phyloP scores from a whole-genome alignment of 75 land plant genomes.

The Larix kaempferi region DNA sequence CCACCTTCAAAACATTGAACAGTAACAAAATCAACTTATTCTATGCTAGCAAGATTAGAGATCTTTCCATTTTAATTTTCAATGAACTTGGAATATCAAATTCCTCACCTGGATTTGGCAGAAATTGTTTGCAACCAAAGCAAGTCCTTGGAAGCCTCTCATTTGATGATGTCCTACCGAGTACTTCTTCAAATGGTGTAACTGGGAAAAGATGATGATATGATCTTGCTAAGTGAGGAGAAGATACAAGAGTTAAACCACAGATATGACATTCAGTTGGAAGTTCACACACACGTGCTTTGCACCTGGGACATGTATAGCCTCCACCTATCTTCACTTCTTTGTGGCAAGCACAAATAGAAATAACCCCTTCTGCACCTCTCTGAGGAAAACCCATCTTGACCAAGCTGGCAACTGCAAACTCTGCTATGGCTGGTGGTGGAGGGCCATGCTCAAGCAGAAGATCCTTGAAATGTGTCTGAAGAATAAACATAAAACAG shows the following conservation, averaged over 20 bases:
- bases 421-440: constrained; percentile 96
- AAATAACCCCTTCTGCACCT: constrained; percentile 83
- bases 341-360: constrained; percentile 94
- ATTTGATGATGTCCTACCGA: constrained; percentile 16
- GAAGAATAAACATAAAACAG: constrained; percentile 9
- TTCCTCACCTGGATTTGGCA: constrained; percentile 61
- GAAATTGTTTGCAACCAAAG: constrained; percentile 86
- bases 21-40: not conserved
- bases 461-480: constrained; percentile 91
- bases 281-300: constrained; percentile 90
- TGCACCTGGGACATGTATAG: constrained; percentile 95
- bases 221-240: constrained; percentile 97
- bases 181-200: constrained; percentile 72
- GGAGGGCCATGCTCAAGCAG: constrained; percentile 95
- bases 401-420: constrained; percentile 84
- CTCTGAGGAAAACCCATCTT: constrained; percentile 98
- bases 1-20: not conserved
- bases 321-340: constrained; percentile 93
- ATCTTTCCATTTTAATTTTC: not conserved
- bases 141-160: constrained; percentile 45
- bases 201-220: constrained; percentile 98
- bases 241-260: constrained; percentile 89
- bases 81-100: not conserved
- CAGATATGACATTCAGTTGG: constrained; percentile 90
- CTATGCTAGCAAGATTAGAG: not conserved